Evolutionary conservation across 805 yeast genomes (phyloP).

Genomic region (Kluyveromyces siamensis): DNA sequence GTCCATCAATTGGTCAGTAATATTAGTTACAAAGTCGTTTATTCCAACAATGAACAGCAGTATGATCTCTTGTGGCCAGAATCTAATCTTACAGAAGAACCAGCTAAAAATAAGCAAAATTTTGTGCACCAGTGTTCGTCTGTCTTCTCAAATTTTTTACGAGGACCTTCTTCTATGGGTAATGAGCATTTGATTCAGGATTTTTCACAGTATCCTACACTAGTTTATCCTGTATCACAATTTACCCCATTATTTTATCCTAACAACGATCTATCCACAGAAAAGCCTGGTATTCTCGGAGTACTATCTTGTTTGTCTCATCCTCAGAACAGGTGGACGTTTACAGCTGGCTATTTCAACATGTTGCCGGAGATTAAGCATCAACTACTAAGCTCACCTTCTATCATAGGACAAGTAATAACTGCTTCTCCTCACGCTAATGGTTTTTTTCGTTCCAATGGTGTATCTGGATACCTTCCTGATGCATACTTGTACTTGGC

Average conservation of each 20-base stretch:
- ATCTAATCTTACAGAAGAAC: constrained; percentile 57
- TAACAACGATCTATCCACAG: constrained; percentile 58
- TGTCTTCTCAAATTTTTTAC: constrained; percentile 50
- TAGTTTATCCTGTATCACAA: constrained; percentile 86
- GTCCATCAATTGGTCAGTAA: constrained; percentile 60
- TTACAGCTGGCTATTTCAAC: constrained; percentile 96
- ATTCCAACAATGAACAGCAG: constrained; percentile 36
- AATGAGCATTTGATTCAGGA: constrained; percentile 15
- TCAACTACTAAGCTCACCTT: constrained; percentile 46
- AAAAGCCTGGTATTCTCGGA: constrained; percentile 58
- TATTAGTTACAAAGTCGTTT: constrained; percentile 57
- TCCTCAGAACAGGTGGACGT: constrained; percentile 59
- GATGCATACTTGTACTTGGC: constrained; percentile 79
- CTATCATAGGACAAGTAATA: constrained; percentile 44
- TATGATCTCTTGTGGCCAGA: constrained; percentile 69
- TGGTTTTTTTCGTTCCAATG: constrained; percentile 80
- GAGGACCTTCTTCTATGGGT: constrained; percentile 23
- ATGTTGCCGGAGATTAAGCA: constrained; percentile 67
- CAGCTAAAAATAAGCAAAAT: constrained; percentile 41
- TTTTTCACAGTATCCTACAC: constrained; percentile 38
- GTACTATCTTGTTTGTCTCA: constrained; percentile 47
- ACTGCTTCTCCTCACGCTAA: constrained; percentile 93
- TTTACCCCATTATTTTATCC: constrained; percentile 69
- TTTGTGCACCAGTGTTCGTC: constrained; percentile 50
- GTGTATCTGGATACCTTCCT: constrained; percentile 75